Conservation (phyloP, 345 rosid genomes). For the Pugionium cornutum region DNA sequence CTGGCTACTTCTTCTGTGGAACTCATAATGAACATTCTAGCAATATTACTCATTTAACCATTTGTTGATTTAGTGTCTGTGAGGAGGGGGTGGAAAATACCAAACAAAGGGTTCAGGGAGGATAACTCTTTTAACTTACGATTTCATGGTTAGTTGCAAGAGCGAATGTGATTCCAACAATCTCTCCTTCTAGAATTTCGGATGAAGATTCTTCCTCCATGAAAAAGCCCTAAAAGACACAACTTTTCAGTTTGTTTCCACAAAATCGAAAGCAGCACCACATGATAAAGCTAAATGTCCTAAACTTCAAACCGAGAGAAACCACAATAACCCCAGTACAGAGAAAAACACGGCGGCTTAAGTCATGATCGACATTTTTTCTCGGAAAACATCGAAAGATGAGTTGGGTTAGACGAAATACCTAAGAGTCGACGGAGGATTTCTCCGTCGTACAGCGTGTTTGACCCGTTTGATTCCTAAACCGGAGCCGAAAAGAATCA, state of each 20-base stretch:
- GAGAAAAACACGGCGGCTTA: constrained; percentile 5
- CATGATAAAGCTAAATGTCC: neutral
- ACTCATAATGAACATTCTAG: constrained; percentile 9
- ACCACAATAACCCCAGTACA: constrained; percentile 22
- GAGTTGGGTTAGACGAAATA: constrained; percentile 21
- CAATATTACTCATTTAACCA: neutral
- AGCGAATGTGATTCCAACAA: constrained; percentile 66
- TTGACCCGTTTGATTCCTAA: constrained; percentile 7
- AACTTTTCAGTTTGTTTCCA: constrained; percentile 5
- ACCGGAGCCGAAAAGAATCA: constrained; percentile 14
- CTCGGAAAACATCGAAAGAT: neutral
- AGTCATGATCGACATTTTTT: constrained; percentile 11
- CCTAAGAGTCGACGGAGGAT: constrained; percentile 29
- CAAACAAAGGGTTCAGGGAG: constrained; percentile 22
- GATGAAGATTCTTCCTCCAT: constrained; percentile 60
- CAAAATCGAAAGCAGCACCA: constrained; percentile 23
- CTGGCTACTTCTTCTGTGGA: neutral
- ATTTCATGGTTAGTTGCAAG: constrained; percentile 72
- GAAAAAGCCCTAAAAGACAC: constrained; percentile 26
- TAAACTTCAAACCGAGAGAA: constrained; percentile 13
- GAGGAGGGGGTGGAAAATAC: neutral
- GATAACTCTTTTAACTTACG: constrained; percentile 50
- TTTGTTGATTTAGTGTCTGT: neutral
- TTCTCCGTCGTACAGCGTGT: neutral
- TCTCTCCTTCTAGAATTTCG: constrained; percentile 57